phyloP scores from a whole-genome alignment of 2,329 filamentous ascomycete species.

The Dactylellina leptospora region DNA sequence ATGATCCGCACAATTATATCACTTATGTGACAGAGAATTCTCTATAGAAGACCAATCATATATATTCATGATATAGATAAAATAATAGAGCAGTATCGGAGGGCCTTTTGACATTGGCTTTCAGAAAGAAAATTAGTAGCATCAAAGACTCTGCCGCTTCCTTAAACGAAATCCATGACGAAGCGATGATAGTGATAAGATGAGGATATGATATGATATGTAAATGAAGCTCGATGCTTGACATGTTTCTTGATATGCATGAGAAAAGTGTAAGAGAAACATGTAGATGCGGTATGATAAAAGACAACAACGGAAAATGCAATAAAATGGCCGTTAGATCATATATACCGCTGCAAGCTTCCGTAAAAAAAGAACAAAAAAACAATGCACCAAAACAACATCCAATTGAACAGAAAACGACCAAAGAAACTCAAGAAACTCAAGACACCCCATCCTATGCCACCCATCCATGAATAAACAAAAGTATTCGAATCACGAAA shows the following conservation, averaged over 20 bases:
- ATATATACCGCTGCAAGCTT: conserved; percentile 3
- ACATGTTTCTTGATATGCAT: neutral
- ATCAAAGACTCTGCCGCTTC: neutral
- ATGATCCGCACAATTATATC: neutral
- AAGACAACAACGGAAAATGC: conserved; percentile 1
- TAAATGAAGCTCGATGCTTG: conserved; percentile 1
- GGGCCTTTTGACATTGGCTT: neutral
- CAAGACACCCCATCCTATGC: conserved; percentile 4
- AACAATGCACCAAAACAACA: conserved; percentile 9
- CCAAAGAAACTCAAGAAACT: neutral
- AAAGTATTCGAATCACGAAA: neutral
- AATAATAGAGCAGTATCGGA: neutral
- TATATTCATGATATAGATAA: neutral
- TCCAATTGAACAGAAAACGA: neutral
- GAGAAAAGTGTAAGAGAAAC: neutral
- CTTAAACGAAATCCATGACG: neutral
- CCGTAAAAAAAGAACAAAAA: neutral
- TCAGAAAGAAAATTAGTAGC: neutral
- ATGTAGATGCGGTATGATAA: too few species aligned
- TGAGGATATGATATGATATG: neutral
- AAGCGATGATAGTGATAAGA: neutral
- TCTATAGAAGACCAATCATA: neutral
- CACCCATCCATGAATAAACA: neutral
- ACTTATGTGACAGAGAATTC: neutral
- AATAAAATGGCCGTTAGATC: conserved; percentile 9